phyloP scores from a whole-genome alignment of 352 stramenopile genomes.

The Globisporangium nagaii region DNA sequence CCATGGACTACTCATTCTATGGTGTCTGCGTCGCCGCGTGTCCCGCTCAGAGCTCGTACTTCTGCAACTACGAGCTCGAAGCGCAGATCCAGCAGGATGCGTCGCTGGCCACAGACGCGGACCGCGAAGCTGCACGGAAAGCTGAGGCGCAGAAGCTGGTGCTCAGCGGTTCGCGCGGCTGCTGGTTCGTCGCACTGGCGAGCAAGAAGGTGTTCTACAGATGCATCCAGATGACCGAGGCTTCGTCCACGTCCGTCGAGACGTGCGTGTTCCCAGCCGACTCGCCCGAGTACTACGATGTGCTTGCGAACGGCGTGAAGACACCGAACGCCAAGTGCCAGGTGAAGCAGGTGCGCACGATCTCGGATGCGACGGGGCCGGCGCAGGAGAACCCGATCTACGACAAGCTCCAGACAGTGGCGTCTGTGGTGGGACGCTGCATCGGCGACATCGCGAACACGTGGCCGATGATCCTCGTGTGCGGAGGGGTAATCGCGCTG shows the following conservation, averaged over 20 bases:
- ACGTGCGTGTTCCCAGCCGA: slow-evolving; percentile 69
- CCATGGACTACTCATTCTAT: slow-evolving; percentile 60
- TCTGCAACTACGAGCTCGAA: slow-evolving; percentile 78
- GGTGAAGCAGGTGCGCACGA: slow-evolving; percentile 56
- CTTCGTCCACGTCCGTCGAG: slow-evolving; percentile 53
- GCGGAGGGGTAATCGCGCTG: slow-evolving; percentile 39
- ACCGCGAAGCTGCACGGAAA: slow-evolving; percentile 41
- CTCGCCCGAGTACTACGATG: slow-evolving; percentile 61
- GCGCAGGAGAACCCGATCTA: slow-evolving; percentile 74
- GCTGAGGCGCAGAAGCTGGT: slow-evolving; percentile 32
- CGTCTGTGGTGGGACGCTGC: slow-evolving; percentile 41
- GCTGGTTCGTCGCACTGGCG: slow-evolving; percentile 63
- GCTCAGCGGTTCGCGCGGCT: slow-evolving; percentile 27
- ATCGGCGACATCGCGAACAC: slow-evolving; percentile 70
- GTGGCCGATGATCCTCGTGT: slow-evolving; percentile 45
- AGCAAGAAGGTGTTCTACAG: slow-evolving; percentile 72
- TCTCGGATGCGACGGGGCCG: slow-evolving; percentile 42
- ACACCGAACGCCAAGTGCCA: slow-evolving; percentile 66
- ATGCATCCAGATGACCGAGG: slow-evolving; percentile 65
- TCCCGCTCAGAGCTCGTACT: slow-evolving; percentile 37
- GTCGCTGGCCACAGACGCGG: slow-evolving; percentile 28
- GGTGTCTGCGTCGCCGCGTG: slow-evolving; percentile 61
- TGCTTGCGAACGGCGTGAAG: slow-evolving; percentile 32
- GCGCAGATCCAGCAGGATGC: slow-evolving; percentile 34
- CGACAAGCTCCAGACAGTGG: slow-evolving; percentile 49